Base-by-base conservation (phyloP, 2,329 filamentous ascomycete genomes). In the Botryotinia calthae region DNA sequence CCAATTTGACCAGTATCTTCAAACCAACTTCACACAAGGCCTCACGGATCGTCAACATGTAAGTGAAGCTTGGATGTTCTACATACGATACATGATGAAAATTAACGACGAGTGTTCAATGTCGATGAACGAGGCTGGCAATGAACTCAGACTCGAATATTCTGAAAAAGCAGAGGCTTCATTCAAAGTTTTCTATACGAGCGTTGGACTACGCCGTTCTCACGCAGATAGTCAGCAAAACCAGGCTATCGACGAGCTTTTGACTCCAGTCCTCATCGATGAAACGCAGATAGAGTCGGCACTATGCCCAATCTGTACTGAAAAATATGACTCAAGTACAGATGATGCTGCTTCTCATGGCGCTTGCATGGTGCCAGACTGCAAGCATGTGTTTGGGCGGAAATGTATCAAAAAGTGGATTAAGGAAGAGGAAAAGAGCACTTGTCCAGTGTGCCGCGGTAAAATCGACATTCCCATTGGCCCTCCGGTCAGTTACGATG, bases 1-100 rank as follows among this genome's bases (percentile, higher is more conserved):
- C 14, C 25, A 25, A 16, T 14, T 62, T 18, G 12, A 40, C 1
- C 34, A 18, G 14, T 18, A n/a, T n/a, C 8, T 40, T 62, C 59
- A 9, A n/a, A 40, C 1, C 7, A 16, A n/a, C 7, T 40, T 40
- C 25, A 0, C 12, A n/a, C 1, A 18, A 16, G 7, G 7, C 14
- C 4, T 1, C 14, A 18, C 8, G 2, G 3, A 40, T 40, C n/a
- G 12, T 10, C 12, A 16, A 7, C 6, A n/a, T 40, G 14, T 10
- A 40, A 4, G 18, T 7, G 34, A 4, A 22, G 34, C 34, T 18
- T 16, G 40, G 8, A 9, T 2, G 6, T 0, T 62, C 25, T 62
- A 40, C 10, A 37, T 9, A 9, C 37, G 37, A 37, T 37, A 37
- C 37, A 37, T 37, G 34, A 34, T 34, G 34, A 34, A 34, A 1